Base-by-base conservation (phyloP, 2,329 filamentous ascomycete species). In the Penicillium olsonii region DNA sequence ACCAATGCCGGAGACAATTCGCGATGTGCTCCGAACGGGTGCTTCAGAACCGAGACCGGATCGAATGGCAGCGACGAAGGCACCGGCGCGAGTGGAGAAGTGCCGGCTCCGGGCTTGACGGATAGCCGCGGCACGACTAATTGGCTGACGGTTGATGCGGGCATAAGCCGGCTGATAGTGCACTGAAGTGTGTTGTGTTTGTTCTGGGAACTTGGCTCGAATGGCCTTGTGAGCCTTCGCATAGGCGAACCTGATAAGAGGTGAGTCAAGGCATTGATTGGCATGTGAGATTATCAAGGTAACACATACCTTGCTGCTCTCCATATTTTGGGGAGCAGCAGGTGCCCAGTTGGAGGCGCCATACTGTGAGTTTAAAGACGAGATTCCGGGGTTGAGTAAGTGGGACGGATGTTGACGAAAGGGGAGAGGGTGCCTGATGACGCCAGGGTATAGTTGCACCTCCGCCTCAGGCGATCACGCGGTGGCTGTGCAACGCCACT, bases 81-180 rank as follows among this genome's bases (percentile, higher is more conserved):
- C 74, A 50, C 66, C 54, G 34, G 66, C 66, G 48, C 78, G 77
- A 26, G 84, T 86, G 24, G 80, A 84, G 68, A 84, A 87, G 73
- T 80, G 83, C 55, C 84, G 78, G 59, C 81, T 82, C 55, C 85
- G 84, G 59, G 74, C 76, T 67, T 88, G 85, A 55, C 82, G 81
- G 55, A 88, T 80, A 44, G 77, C 78, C 39, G 84, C 84, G 52
- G 80, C 74, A 34, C 81, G 83, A 63, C 84, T 84, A 48, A 84
- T 73, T 29, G 83, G 81, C 52, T 87, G 84, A 34, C 77, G 77
- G 24, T 76, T 70, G 56, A 78, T 77, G 55, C 82, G 81, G 31
- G 78, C 80, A 59, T 84, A 80, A 20, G 82, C 75, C 15, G 84
- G 83, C 64, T 87, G 78, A 41, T 85, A 70, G 61, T 82, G 74